A percentile compares a stretch with the other conserved stretches of the same genome.
Evolutionary conservation across 1,284 basidiomycete genomes (phyloP).

Genomic region (Phenoliferia sp.): DNA sequence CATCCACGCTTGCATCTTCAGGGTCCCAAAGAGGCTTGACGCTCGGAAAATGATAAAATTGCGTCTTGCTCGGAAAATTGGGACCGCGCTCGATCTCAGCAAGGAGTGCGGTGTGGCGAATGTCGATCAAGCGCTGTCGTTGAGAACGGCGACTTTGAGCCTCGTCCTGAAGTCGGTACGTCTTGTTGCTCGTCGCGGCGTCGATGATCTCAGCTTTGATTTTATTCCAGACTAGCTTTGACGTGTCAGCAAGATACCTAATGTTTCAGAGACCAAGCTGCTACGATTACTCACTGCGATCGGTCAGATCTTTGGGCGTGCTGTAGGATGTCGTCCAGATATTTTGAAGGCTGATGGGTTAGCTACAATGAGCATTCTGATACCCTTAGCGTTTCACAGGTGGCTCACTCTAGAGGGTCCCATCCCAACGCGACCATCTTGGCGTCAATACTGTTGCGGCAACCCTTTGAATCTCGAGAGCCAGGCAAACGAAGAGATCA

Average conservation of each 20-base stretch:
- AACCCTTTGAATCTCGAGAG: background rate
- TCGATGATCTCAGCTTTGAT: background rate
- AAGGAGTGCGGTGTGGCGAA: background rate
- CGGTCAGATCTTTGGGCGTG: background rate
- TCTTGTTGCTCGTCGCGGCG: background rate
- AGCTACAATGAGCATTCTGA: too few species aligned
- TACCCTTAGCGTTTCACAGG: too few species aligned
- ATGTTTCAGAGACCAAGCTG: background rate
- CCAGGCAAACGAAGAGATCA: background rate
- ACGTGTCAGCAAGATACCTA: background rate
- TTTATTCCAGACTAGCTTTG: background rate
- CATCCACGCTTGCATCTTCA: background rate
- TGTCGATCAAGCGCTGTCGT: background rate
- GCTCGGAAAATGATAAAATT: background rate
- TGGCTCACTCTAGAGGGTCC: background rate
- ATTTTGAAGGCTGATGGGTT: background rate
- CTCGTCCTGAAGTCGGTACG: background rate
- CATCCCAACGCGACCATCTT: background rate
- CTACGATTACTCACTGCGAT: background rate
- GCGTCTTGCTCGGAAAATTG: background rate
- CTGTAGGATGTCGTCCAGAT: background rate
- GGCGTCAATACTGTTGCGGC: background rate
- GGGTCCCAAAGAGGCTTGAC: background rate
- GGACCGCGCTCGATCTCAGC: background rate
- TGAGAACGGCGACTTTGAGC: background rate